Evolutionary conservation across 495 filamentous ascomycete genomes (phyloP).

Genomic region (Glonium stellatum): DNA sequence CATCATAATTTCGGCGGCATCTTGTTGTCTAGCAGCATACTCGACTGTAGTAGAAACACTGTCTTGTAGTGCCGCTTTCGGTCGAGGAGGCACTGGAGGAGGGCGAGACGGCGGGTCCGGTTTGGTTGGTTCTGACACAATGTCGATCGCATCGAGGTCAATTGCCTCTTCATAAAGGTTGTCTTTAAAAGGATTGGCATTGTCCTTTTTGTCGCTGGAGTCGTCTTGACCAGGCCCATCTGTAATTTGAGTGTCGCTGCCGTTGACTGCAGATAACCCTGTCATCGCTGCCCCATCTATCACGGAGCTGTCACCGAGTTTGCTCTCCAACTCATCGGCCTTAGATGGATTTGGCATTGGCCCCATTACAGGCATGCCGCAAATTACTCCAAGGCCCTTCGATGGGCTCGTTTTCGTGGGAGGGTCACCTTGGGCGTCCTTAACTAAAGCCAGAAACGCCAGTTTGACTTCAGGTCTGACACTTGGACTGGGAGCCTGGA

Average conservation of each 20-base stretch:
- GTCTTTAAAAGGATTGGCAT: background rate
- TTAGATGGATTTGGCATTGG: slow-evolving; percentile 33
- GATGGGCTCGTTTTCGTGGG: background rate
- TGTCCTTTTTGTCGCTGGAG: background rate
- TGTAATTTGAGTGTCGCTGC: background rate
- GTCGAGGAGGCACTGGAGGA: slow-evolving; percentile 25
- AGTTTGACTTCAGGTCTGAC: slow-evolving; percentile 69
- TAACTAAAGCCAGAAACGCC: slow-evolving; percentile 71
- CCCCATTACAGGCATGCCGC: slow-evolving; percentile 47
- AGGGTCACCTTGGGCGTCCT: slow-evolving; percentile 8
- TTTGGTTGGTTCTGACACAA: background rate
- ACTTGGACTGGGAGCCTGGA: slow-evolving; percentile 44
- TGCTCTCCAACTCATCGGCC: background rate
- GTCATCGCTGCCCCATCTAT: background rate
- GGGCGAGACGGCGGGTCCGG: slow-evolving; percentile 22
- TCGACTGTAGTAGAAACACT: slow-evolving; percentile 32
- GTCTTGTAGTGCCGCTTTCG: slow-evolving; percentile 5
- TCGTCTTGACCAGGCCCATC: background rate
- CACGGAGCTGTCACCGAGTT: background rate
- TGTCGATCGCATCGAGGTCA: no score
- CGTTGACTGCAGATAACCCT: background rate
- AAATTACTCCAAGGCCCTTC: slow-evolving; percentile 40
- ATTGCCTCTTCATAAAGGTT: background rate
- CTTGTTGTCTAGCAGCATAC: slow-evolving; percentile 64
- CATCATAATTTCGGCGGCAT: slow-evolving; percentile 91